Base-by-base conservation (phyloP, 768 basidiomycete species). In the Neoboletus brunneissimus region DNA sequence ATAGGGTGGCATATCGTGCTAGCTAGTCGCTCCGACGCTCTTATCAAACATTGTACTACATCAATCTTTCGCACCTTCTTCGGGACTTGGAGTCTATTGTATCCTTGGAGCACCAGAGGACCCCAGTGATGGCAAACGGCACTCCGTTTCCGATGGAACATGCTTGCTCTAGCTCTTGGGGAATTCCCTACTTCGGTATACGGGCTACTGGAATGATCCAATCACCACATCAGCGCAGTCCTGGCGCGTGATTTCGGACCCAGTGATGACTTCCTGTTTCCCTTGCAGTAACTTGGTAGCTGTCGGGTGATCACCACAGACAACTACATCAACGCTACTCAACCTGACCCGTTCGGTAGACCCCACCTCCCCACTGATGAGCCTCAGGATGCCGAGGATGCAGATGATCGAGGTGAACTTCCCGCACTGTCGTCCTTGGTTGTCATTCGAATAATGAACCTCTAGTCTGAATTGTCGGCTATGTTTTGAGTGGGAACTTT, bases 161-260 rank as follows among this genome's bases (percentile, higher is more conserved):
- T 47, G 48, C 20, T 44, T 11, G 20, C 35, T 12, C 29, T 32
- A 4, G 86, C 74, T 8, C 80, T 83, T 16, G 86, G 85, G 15
- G 64, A 69, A 12, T 88, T 88, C 65, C 86, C 87, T 1, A 84
- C 85, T 3, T 79, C 83, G 2, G 71, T 77, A 25, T 88, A 81
- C 63, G 66, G 71, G 11, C 76, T 89, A 88, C 68, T 87, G 82
- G 74, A 88, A 89, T 65, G 69, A 79, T 59, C 85, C 87, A 10
- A 89, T 85, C 0, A 83, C 81, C 37, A 88, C 86, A 4, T 80
- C 81, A 22, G 81, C 76, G 1, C 88, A 89, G 67, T 82, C 82
- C 7, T 87, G 88, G 67, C 87, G 87, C 1, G 78, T 88, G 29
- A 78, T 89, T 40, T 81, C 86, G 29, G 87, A 89, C 66, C 83